A percentile compares a stretch with the other conserved stretches of the same genome.
Conservation (phyloP, 495 filamentous ascomycete genomes). For the Neurospora cerealis region DNA sequence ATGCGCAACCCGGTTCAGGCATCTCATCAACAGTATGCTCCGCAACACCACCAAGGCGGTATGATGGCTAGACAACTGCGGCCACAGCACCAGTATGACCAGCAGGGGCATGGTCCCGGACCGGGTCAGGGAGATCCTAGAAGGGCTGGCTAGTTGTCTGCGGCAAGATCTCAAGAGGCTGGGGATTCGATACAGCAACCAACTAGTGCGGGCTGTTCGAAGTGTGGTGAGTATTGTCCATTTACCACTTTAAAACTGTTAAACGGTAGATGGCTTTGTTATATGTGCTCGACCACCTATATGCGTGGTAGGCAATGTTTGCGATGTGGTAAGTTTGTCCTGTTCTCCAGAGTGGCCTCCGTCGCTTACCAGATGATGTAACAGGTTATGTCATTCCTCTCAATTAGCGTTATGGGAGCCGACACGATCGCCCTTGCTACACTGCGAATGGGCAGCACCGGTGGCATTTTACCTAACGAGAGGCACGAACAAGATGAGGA, state of each 20-base stretch:
- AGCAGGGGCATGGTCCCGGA: not conserved
- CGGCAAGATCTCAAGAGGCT: not conserved
- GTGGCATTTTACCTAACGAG: not conserved
- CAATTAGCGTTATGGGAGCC: not conserved
- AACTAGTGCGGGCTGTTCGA: not conserved
- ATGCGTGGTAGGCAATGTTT: not conserved
- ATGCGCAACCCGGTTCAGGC: not conserved
- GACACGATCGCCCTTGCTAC: not conserved
- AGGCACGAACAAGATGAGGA: not conserved
- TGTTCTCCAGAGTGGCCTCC: not conserved
- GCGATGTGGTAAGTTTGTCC: not conserved
- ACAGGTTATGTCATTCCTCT: not conserved
- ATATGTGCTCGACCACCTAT: not conserved
- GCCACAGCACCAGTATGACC: constrained; percentile 21
- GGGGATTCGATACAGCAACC: not conserved
- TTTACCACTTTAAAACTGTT: not conserved
- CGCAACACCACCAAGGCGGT: constrained; percentile 7
- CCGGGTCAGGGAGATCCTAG: constrained; percentile 1
- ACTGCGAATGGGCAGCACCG: not conserved
- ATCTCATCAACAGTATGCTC: constrained; percentile 2
- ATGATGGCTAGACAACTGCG: constrained; percentile 25
- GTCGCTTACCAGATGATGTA: not conserved
- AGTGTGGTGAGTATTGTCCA: not conserved
- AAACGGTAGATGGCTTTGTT: not conserved
- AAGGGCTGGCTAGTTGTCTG: not conserved